A percentile compares a stretch with the other conserved stretches of the same genome.
Evolutionary conservation across 192 early-diverging fungal species (phyloP).

Genomic region (Coemansia sp.): DNA sequence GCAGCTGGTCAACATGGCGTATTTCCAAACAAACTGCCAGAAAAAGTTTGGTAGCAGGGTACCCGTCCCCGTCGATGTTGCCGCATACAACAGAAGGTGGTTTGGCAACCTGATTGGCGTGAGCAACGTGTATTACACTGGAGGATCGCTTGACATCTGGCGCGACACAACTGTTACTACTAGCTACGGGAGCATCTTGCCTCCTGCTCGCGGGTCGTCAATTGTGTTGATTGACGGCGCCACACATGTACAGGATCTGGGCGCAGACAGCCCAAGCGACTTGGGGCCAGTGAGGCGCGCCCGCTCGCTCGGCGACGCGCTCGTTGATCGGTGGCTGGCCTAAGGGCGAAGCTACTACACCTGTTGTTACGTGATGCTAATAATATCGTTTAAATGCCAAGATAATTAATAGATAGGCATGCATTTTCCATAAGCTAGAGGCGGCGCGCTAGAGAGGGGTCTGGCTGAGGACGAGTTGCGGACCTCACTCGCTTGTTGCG

Average conservation of each 20-base stretch:
- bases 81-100: constrained; percentile 38
- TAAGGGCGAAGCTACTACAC: neutral
- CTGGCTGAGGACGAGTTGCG: too few species aligned
- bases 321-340: constrained; percentile 21
- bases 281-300: constrained; percentile 21
- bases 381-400: neutral
- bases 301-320: constrained; percentile 16
- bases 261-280: constrained; percentile 4
- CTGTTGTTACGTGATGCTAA: neutral
- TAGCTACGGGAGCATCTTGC: constrained; percentile 12
- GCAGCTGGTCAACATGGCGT: constrained; percentile 43
- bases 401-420: neutral
- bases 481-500: neutral
- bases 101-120: constrained; percentile 17
- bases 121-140: constrained; percentile 61
- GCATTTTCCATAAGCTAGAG: neutral
- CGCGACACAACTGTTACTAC: constrained; percentile 52
- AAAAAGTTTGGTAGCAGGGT: constrained; percentile 40
- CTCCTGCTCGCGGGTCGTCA: neutral
- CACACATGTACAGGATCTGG: constrained; percentile 41
- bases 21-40: constrained; percentile 41
- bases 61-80: constrained; percentile 31
- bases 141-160: constrained; percentile 67
- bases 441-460: neutral
- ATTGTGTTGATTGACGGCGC: constrained; percentile 33